Evolutionary conservation across 1,139 yeast genomes (phyloP).

Genomic region (Spathaspora sp.): DNA sequence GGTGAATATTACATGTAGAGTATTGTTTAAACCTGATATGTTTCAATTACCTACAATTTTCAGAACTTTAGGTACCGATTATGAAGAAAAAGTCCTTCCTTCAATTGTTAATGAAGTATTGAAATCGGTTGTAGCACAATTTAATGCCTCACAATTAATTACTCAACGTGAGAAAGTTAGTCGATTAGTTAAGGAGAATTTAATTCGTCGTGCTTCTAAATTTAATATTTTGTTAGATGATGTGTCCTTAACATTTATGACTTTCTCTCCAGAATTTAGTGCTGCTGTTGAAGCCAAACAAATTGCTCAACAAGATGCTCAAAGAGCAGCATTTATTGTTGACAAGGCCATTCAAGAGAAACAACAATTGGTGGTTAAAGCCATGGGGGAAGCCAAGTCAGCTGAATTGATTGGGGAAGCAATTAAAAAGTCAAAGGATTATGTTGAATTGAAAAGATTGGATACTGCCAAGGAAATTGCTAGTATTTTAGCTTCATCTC

Average conservation of each 20-base stretch:
- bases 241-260: slow-evolving; percentile 93
- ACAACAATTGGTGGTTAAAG: slow-evolving; percentile 93
- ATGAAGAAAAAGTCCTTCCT: slow-evolving; percentile 95
- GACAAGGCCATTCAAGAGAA: slow-evolving; percentile 98
- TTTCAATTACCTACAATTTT: slow-evolving; percentile 76
- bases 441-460: slow-evolving; percentile 92
- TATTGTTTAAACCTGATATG: slow-evolving; percentile 84
- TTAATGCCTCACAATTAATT: slow-evolving; percentile 95
- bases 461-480: slow-evolving; percentile 98
- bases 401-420: slow-evolving; percentile 99
- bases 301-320: slow-evolving; percentile 99
- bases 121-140: slow-evolving; percentile 96
- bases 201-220: slow-evolving; percentile 87
- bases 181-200: slow-evolving; percentile 83
- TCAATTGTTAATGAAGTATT: slow-evolving; percentile 96
- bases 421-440: slow-evolving; percentile 90
- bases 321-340: slow-evolving; percentile 94
- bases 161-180: slow-evolving; percentile 98
- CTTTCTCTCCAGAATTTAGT: slow-evolving; percentile 96
- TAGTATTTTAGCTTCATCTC: slow-evolving; percentile 75
- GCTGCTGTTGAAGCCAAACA: slow-evolving; percentile 98
- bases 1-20: slow-evolving; percentile 99
- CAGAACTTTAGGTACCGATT: slow-evolving; percentile 90
- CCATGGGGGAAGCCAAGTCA: slow-evolving; percentile 97
- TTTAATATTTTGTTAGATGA: slow-evolving; percentile 90